Conservation (phyloP, 352 stramenopile genomes). For the Globisporangium lucens region DNA sequence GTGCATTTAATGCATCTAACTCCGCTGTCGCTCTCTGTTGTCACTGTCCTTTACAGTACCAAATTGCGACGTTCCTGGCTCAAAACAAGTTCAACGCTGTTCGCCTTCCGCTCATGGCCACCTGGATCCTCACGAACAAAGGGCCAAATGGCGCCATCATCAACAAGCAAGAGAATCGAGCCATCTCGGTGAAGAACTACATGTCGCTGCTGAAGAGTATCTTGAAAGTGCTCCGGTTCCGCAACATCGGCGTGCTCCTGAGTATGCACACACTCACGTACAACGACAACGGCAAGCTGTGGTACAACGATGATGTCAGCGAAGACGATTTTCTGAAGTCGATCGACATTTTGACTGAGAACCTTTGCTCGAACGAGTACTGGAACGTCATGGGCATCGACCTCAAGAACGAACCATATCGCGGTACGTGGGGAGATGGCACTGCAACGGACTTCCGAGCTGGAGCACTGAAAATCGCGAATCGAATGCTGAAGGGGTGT, state of each 20-base stretch:
- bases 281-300: conserved; percentile 40
- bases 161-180: conserved; percentile 57
- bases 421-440: conserved; percentile 32
- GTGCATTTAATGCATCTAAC: neutral
- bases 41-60: conserved; percentile 28
- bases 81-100: conserved; percentile 80
- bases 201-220: conserved; percentile 49
- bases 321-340: conserved; percentile 28
- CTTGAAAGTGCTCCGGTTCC: conserved; percentile 49
- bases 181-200: conserved; percentile 50
- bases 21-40: neutral
- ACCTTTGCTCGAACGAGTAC: conserved; percentile 31
- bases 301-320: conserved; percentile 33
- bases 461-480: conserved; percentile 25
- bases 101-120: conserved; percentile 58
- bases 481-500: conserved; percentile 34
- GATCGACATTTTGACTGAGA: conserved; percentile 30
- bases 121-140: conserved; percentile 60
- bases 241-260: conserved; percentile 55
- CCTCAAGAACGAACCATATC: conserved; percentile 38
- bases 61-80: conserved; percentile 59
- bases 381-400: conserved; percentile 44
- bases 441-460: conserved; percentile 26
- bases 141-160: conserved; percentile 41
- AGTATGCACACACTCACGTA: conserved; percentile 61